Evolutionary conservation across 1,284 basidiomycete species (phyloP), one percentile per base, ranked within the genome.

Genomic region (Veloboletus limbatus): DNA sequence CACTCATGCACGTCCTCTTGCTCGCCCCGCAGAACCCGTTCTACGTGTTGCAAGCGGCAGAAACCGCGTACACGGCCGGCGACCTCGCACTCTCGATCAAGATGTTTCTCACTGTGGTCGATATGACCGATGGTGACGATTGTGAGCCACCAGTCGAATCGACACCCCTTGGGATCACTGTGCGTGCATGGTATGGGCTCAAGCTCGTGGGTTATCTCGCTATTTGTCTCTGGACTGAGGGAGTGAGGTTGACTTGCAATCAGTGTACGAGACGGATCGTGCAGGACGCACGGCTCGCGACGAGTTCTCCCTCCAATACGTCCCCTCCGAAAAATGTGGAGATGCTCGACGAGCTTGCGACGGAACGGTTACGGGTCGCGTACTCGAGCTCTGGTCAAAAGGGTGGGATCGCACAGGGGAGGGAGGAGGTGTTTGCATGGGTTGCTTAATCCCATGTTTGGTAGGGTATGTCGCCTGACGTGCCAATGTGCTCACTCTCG

Each of bases 1-100:
- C 89, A 0, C 72, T 94, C 4, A 85, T 89, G 24, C 92, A 97
- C 66, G 82, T 82, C 2, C 73, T 95, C 32, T 73, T 95, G 16
- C 77, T 96, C 24, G 78, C 84, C 1, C 90, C 93, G 0, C 89
- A 92, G 55, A 95, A 93, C 56, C 85, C 87, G 0, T 91, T 92
- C 59, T 84, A 88, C 47, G 76, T 85, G 48, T 75, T 95, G 11
- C 85, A 87, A 56, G 86, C 85, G 47, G 93, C 92, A 0, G 93
- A 97, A 67, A 91, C 87, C 8, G 89, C 89, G 0, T 93, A 92
- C 62, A 90, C 90, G 1, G 73, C 79, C 8, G 85, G 76, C 4
- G 82, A 91, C 61, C 66, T 92, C 21, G 77, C 85, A 0, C 74
- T 94, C 4, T 83, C 93, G 3, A 74, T 92, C 50, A 92, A 92